Evolutionary conservation across 257 asterid species (phyloP), one percentile per base, ranked within the genome.

Genomic region (Nicotiana tomentosiformis): DNA sequence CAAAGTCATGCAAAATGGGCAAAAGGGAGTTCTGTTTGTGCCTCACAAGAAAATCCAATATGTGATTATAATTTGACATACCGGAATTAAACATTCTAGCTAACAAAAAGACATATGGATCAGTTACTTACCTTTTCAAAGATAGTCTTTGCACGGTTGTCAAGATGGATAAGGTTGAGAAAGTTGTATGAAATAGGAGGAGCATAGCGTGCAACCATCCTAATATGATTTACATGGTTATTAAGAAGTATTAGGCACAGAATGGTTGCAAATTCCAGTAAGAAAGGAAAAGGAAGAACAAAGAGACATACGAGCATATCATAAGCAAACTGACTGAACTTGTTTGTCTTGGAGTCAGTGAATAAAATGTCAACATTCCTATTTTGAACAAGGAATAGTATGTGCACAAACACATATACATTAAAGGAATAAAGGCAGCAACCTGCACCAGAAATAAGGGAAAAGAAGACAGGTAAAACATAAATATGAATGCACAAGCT

Each of bases 331-430:
- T 93, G 85, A 93, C 98, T 35, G 98, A 89, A 83, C 93, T 94
- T 83, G 98, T 93, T 88, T 92, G 98, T 82, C 90, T 79, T 66
- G 98, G 98, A 56, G 97, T 92, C 60, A 93, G 84, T 20, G 92
- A 92, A 83, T 92, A 95, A 85, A 95, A 93, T 76, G 93, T 92
- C 85, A 93, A 86, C 98, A 91, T 95, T 61, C 98, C 98, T 15
- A 92, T 88, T 86, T 93, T 91, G 91, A 95, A 90, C 83, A 93
- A 82, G 82, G 98, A 90, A 80, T 90, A 93, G 86, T 95, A 95
- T 68, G 98, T 95, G 91, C 98, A 95, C 33, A 95, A 35, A 70
- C 98, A 93, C 98, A 93, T 95, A 90, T 92, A 95, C 90, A 93
- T 83, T 49, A 94, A 87, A 77, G 98, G 98, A 86, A 95, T 83